Conservation (phyloP, 768 basidiomycete genomes). For the Psilocybe subaeruginosa region DNA sequence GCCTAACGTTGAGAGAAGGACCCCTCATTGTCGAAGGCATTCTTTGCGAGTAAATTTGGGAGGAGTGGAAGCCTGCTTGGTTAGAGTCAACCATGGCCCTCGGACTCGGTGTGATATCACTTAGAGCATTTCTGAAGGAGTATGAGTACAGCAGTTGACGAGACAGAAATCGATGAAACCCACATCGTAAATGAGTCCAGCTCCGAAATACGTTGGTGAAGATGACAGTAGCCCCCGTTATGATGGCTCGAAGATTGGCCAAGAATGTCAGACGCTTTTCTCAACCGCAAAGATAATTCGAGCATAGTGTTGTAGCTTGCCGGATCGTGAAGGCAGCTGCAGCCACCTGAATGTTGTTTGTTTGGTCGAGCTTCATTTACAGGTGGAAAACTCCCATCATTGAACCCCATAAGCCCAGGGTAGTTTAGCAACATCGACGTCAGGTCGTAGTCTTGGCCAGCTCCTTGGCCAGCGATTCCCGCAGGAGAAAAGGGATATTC, state of each 20-base stretch:
- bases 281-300: slow-evolving; percentile 66
- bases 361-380: slow-evolving; percentile 28
- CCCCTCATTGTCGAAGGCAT: slow-evolving; percentile 13
- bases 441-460: slow-evolving; percentile 40
- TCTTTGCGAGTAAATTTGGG: slow-evolving; percentile 20
- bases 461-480: slow-evolving; percentile 21
- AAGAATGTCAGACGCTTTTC: slow-evolving; percentile 59
- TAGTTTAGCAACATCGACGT: slow-evolving; percentile 43
- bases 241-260: slow-evolving; percentile 46
- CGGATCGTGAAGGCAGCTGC: slow-evolving; percentile 60
- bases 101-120: slow-evolving; percentile 35
- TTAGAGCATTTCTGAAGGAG: slow-evolving; percentile 41
- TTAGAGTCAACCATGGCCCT: slow-evolving; percentile 15
- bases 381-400: slow-evolving; percentile 24
- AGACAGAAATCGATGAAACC: slow-evolving; percentile 21
- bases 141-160: background rate
- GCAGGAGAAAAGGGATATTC: slow-evolving; percentile 39
- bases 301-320: slow-evolving; percentile 59
- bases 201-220: slow-evolving; percentile 44
- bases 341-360: slow-evolving; percentile 41
- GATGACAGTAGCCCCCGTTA: slow-evolving; percentile 36
- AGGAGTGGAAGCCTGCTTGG: slow-evolving; percentile 9
- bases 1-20: slow-evolving; percentile 24
- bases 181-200: slow-evolving; percentile 51
- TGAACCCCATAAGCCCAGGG: slow-evolving; percentile 28